Base-by-base conservation (phyloP, 2,329 filamentous ascomycete species). In the Akanthomyces dipterigenus region DNA sequence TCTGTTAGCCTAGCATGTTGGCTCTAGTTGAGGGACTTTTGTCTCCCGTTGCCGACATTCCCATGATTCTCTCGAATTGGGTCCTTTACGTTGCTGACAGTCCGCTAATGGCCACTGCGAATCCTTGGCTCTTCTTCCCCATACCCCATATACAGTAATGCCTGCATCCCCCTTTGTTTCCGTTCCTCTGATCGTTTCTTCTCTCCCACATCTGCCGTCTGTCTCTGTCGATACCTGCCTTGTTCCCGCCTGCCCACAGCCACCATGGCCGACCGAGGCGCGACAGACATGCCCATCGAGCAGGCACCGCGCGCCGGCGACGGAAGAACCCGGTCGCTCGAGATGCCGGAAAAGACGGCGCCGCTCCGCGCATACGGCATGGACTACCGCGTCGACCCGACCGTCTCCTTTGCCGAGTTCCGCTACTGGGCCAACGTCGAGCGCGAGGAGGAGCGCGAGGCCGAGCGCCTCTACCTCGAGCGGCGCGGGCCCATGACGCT, bases 381-480 rank as follows among this genome's bases (percentile, higher is more conserved):
- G 12, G 12, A 56, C 54, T 56, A 62, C 20, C 53, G 53, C 28
- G 51, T 56, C 46, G 60, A 62, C 46, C 60, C 60, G 34, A 57
- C 53, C 36, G 54, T 66, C 58, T 22, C 60, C 22, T 67, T 67
- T 36, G 64, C 64, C 43, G 66, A 67, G 46, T 67, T 64, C 14
- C 62, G 65, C 42, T 64, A 67, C 63, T 67, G 66, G 66, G 65
- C 66, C 46, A 55, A 60, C 18, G 54, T 65, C 36, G 65, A 66
- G 3, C 66, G 66, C 12, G 61, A 61, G 12, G 66, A 67, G 12
- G 66, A 67, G 55, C 57, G 48, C 18, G 55, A 53, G 36, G 66
- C 64, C 3, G 62, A 67, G n/a, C 62, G 62, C 18, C 58, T 56
- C 45, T 65, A 64, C 26, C 45, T 62, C 11, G 60, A 64, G 42